Conservation (phyloP, 192 early-diverging fungal genomes). For the Jimgerdemannia flammicorona region DNA sequence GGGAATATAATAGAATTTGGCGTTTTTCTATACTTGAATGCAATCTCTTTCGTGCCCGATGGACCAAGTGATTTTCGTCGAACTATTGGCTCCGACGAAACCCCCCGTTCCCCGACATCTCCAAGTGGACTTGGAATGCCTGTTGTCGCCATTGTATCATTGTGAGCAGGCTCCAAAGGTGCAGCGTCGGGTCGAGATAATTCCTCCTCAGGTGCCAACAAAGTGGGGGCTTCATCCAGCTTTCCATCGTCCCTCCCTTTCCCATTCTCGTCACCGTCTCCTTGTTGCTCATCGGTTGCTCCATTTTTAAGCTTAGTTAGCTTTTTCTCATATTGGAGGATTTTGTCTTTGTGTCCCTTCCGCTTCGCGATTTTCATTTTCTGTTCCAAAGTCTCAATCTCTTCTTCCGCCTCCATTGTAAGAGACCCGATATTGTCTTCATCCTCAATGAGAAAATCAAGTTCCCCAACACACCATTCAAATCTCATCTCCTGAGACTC, state of each 20-base stretch:
- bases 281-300: conserved; percentile 22
- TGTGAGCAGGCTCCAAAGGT: neutral
- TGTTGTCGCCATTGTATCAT: neutral
- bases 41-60: conserved; percentile 5
- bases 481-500: conserved; percentile 69
- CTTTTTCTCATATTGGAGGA: conserved; percentile 74
- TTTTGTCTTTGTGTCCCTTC: conserved; percentile 86
- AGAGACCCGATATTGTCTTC: conserved; percentile 46
- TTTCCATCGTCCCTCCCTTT: conserved; percentile 13
- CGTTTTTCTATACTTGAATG: conserved; percentile 52
- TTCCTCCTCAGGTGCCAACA: neutral
- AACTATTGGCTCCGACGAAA: neutral
- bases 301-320: conserved; percentile 39
- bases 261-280: conserved; percentile 12
- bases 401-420: conserved; percentile 80
- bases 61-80: neutral
- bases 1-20: conserved; percentile 62
- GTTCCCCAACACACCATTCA: conserved; percentile 46
- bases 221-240: conserved; percentile 4
- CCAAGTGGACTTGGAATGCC: no score
- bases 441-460: conserved; percentile 63
- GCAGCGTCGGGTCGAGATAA: neutral
- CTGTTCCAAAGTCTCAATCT: conserved; percentile 94
- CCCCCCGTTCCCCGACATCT: no score
- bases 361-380: conserved; percentile 95